A percentile compares a stretch with the other conserved stretches of the same genome.
Evolutionary conservation across 2,329 filamentous ascomycete genomes (phyloP).

Genomic region (Fusarium liriodendri): DNA sequence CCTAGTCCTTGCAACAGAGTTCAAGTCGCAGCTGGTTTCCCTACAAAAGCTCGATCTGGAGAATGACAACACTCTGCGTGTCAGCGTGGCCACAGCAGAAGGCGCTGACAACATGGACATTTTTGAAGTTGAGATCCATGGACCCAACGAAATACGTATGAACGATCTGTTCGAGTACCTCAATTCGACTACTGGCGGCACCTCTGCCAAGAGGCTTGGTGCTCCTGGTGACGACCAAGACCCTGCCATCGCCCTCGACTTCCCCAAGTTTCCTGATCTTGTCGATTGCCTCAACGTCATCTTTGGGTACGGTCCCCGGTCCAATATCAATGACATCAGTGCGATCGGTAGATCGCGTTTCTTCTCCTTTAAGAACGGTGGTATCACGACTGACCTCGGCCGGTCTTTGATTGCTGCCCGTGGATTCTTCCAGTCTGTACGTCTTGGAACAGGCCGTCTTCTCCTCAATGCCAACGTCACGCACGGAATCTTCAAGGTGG

Average conservation of each 20-base stretch:
- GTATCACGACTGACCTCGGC: conserved; percentile 44
- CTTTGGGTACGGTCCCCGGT: conserved; percentile 57
- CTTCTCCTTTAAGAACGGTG: conserved; percentile 55
- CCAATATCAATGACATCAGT: conserved; percentile 47
- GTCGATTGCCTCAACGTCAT: conserved; percentile 66
- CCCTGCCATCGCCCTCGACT: conserved; percentile 42
- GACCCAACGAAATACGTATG: conserved; percentile 53
- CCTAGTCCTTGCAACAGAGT: conserved; percentile 58
- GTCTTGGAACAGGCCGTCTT: conserved; percentile 63
- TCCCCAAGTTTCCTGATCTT: conserved; percentile 61
- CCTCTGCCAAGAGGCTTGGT: conserved; percentile 43
- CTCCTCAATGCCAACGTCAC: conserved; percentile 68
- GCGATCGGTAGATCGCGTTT: conserved; percentile 61
- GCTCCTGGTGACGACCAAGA: conserved; percentile 5
- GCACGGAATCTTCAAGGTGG: conserved; percentile 62
- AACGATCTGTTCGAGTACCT: conserved; percentile 58
- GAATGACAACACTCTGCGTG: conserved; percentile 45
- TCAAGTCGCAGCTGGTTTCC: conserved; percentile 61
- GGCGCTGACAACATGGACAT: conserved; percentile 46
- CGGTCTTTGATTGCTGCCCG: conserved; percentile 56
- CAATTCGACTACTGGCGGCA: conserved; percentile 53
- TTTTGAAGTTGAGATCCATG: conserved; percentile 56
- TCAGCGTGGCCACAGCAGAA: conserved; percentile 50
- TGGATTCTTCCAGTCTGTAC: conserved; percentile 67
- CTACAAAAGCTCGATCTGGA: conserved; percentile 50